Conservation (phyloP, 306 rosid species). For the Castanea crenata region DNA sequence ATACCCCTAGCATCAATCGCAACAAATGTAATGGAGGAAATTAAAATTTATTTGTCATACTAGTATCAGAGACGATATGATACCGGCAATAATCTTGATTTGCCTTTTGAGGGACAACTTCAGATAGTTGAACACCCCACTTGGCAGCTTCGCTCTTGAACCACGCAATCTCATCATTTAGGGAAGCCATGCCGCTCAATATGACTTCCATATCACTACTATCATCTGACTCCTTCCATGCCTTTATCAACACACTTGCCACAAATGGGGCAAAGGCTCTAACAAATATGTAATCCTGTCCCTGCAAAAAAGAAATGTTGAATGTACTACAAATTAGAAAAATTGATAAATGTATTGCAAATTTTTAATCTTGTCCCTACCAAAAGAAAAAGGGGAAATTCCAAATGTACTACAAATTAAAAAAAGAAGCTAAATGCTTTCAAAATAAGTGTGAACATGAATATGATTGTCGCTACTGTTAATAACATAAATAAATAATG, state of each 20-base stretch:
- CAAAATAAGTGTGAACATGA: too few species aligned
- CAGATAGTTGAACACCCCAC: conserved; percentile 49
- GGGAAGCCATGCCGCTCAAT: conserved; percentile 54
- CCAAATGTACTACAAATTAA: too few species aligned
- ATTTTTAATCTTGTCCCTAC: too few species aligned
- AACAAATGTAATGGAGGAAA: too few species aligned
- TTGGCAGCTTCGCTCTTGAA: conserved; percentile 64
- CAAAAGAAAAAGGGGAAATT: too few species aligned
- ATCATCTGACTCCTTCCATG: conserved; percentile 62
- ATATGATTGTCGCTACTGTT: too few species aligned
- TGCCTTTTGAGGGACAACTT: conserved; percentile 47
- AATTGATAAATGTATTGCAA: too few species aligned
- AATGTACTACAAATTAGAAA: too few species aligned
- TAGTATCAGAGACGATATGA: background rate
- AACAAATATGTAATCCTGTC: conserved; percentile 75
- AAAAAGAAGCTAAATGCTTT: too few species aligned
- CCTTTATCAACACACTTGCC: conserved; percentile 60
- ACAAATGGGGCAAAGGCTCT: conserved; percentile 65
- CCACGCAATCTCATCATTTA: conserved; percentile 72
- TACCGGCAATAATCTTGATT: conserved; percentile 58
- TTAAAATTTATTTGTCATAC: too few species aligned
- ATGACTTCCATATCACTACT: conserved; percentile 56
- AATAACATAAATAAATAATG: too few species aligned
- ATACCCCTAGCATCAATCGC: too few species aligned
- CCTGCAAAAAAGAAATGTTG: conserved; percentile 34